These are phyloP conservation scores for Begonia masoniana DNA, from an alignment of 306 rosid species.

Conservation along the genomic window DNA sequence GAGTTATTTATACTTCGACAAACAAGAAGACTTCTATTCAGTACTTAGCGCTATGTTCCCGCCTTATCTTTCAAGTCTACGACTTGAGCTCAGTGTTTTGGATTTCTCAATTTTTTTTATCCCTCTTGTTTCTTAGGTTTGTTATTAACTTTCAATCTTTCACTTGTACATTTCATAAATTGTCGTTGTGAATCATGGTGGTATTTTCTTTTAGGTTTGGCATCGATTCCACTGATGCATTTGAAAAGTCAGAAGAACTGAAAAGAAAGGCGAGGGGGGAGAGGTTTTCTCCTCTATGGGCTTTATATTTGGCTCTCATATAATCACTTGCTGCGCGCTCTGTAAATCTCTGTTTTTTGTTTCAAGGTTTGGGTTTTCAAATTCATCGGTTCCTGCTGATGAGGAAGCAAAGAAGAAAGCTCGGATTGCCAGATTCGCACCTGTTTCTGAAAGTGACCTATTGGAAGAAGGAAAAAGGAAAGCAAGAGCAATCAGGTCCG, in stretches of 20 bases:
- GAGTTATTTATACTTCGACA: too few relatives aligned
- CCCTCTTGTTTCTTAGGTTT: too few relatives aligned
- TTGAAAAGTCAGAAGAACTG: constrained; percentile 43
- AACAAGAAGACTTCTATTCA: too few relatives aligned
- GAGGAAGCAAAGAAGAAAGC: constrained; percentile 80
- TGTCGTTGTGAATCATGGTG: too few relatives aligned
- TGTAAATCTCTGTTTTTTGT: constrained; percentile 1
- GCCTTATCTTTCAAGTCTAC: too few relatives aligned
- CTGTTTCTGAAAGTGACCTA: constrained; percentile 40
- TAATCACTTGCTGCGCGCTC: background rate
- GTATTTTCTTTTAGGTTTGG: constrained; percentile 39
- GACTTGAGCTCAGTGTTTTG: too few relatives aligned
- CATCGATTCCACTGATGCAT: constrained; percentile 26
- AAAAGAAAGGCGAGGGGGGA: constrained; percentile 89
- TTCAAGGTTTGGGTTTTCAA: constrained; percentile 60
- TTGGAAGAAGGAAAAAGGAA: constrained; percentile 66
- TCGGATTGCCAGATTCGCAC: constrained; percentile 57
- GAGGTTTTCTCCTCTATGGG: constrained; percentile 30
- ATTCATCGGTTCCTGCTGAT: constrained; percentile 36
- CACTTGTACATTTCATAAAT: too few relatives aligned
- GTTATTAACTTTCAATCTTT: too few relatives aligned
- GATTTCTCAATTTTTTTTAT: too few relatives aligned
- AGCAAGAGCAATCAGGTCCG: constrained; percentile 59
- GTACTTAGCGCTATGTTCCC: too few relatives aligned
- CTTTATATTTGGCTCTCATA: background rate